Evolutionary conservation across 169 alveolate species (phyloP), one percentile per base, ranked within the genome.

Genomic region (Cryptosporidium meleagridis): DNA sequence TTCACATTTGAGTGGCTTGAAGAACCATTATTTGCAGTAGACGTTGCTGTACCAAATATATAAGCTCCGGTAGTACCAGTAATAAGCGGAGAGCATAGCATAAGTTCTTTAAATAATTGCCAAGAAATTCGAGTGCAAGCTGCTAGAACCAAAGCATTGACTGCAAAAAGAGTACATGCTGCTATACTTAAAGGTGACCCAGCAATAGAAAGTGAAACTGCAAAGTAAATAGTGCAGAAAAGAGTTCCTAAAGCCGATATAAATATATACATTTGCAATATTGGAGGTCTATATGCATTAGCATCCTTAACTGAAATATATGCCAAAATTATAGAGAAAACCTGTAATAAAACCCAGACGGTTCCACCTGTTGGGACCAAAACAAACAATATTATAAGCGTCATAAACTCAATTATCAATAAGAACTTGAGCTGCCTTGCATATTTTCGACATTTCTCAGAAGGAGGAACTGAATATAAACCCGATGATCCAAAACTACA

Each of bases 11-110:
- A 41, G 39, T 45, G 75, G 1, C 67, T 55, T 31, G 75, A n/a
- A 21, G 18, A 35, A 26, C 89, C 89, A 12, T 18, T 29, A 4
- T 21, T 21, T 37, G 86, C 9, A 62, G 55, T 73, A 12, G 68
- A 41, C 10, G 65, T 29, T 65, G 72, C 29, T 31, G 44, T 65
- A 23, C 89, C 89, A 37, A 80, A 80, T 21, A 80, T 80, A 67
- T 80, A 80, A 44, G 89, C 80, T n/a, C 89, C 89, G 7, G 89
- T 80, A 31, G 89, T 80, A 39, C 89, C 89, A 59, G 89, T 80
- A 21, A 80, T 62, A 26, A 80, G 52, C 1, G 89, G 89, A 31
- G 89, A 80, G 21, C 89, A 61, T 35, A 80, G 48, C 89, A 80
- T 80, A 45, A 80, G 62, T n/a, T 80, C 89, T 39, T 80, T 80